Evolutionary conservation across 768 basidiomycete species (phyloP), one percentile per base, ranked within the genome.

Genomic region (Suillus clintonianus): DNA sequence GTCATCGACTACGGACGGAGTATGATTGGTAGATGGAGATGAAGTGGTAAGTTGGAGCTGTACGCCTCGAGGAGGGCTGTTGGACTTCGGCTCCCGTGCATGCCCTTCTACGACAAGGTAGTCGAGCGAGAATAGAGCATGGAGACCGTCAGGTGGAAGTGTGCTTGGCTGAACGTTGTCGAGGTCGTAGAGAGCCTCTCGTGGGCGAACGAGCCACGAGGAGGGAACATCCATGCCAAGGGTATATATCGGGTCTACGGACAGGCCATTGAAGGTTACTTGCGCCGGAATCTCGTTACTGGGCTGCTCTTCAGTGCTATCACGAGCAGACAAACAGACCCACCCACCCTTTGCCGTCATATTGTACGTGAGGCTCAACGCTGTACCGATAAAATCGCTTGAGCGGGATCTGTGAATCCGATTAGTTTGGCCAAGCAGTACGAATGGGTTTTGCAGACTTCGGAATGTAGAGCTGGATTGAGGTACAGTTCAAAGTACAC

Each of bases 91-190:
- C 64, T 99, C 96, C 11, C 95, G 87, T 0, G 95, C 95, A 69
- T 99, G 97, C 2, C 97, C 97, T 72, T 98, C 97, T 50, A 98
- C 85, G 56, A 99, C 87, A 24, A 99, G 84, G 67, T 94, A 91
- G 69, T 98, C 95, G 7, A 99, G 88, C 58, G 89, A 88, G 79
- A 95, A 97, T 53, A 91, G 77, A 0, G 92, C 91, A 48, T 91
- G 85, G 4, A 96, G 80, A 6, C 89, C 88, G 47, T 83, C 80
- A 0, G 81, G 78, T 1, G 85, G 79, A 3, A 97, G 81, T 50
- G 84, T 83, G 13, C 82, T 83, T 8, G 99, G 85, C 51, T 95
- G 92, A 63, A 99, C 90, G 74, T 99, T 99, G 78, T 99, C 97
- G 32, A 99, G 85, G 73, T 99, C 97, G 68, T 97, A 93, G 1